Base-by-base conservation (phyloP, 306 rosid genomes). In the Lupinus albus region DNA sequence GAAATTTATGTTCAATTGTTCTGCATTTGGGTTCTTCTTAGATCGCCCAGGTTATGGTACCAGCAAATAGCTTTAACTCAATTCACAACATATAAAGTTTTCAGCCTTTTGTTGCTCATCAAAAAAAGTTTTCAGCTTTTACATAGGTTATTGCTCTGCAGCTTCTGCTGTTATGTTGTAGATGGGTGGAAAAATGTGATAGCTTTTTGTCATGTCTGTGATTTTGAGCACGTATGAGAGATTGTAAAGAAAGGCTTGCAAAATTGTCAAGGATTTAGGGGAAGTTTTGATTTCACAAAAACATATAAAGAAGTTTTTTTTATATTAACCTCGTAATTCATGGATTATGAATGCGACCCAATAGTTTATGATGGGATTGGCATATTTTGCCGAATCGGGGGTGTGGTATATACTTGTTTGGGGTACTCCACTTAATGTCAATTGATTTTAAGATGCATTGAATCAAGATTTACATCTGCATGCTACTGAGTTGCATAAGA, bases 131-230 rank as follows among this genome's bases (percentile, higher is more conserved):
- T 18, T 33, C 35, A 25, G 30, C 30, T 21, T 51, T 49, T n/a
- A 1, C 8, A 1, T 39, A 66, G 70, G 70, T 60, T 70, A 20
- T 35, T 45, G 17, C 18, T 52, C 42, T 57, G n/a, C n/a, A n/a
- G n/a, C n/a, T n/a, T n/a, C n/a, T n/a, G n/a, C n/a, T n/a, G 39
- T 69, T 70, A 11, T 69, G 46, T 47, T 79, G 73, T 71, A 64
- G 64, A 2, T 59, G 49, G 51, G 8, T 64, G 52, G 54, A 1
- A 15, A 56, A 72, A 78, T 49, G 45, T 36, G 38, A 18, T 45
- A 45, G 20, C 4, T 49, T 64, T 47, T 55, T 55, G 35, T 39
- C 49, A 41, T 5, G 30, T 36, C 51, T 17, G 11, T 64, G 30
- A 33, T 49, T 41, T 41, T 12, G n/a, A 5, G 44, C 35, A 39